A percentile compares a stretch with the other conserved stretches of the same genome.
These are phyloP conservation scores for Porphyridium purpureum DNA, from an alignment of 23 red algal species.

Conservation along the genomic window DNA sequence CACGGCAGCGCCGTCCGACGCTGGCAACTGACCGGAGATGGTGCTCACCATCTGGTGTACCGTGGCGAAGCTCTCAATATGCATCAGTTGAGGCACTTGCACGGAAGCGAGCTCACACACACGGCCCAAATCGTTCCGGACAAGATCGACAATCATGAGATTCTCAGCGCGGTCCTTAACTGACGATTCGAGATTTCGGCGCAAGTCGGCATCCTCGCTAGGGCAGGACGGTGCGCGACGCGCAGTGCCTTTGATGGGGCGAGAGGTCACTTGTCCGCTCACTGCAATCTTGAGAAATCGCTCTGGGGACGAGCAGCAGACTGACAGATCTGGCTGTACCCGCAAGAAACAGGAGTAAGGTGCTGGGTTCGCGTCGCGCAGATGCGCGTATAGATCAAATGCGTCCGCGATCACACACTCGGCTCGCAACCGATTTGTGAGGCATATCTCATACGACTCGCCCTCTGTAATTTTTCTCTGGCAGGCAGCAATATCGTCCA, in stretches of 20 bases:
- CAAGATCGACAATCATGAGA: slow-evolving; percentile 98
- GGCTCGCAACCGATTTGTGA: slow-evolving; percentile 64
- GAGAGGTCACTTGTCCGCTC: slow-evolving; percentile 47
- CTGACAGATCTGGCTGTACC: slow-evolving; percentile 15
- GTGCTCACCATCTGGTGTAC: slow-evolving; percentile 95
- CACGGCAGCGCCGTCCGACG: background rate
- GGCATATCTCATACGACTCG: slow-evolving; percentile 9
- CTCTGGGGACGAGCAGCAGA: slow-evolving; percentile 91
- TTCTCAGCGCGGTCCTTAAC: slow-evolving; percentile 92
- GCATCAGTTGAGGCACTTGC: slow-evolving; percentile 68
- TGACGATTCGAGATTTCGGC: slow-evolving; percentile 14
- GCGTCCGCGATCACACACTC: slow-evolving; percentile 12
- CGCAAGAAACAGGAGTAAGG: slow-evolving; percentile 71
- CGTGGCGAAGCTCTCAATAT: slow-evolving; percentile 70
- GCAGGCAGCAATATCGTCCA: background rate
- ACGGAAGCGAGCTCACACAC: slow-evolving; percentile 65
- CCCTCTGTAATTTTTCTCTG: background rate
- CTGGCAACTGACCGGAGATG: background rate
- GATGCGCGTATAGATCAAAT: slow-evolving; percentile 24
- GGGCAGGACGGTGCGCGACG: slow-evolving; percentile 16
- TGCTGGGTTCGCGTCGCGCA: slow-evolving; percentile 66
- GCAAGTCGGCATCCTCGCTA: slow-evolving; percentile 44
- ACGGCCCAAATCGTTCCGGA: slow-evolving; percentile 83
- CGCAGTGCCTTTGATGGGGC: slow-evolving; percentile 92
- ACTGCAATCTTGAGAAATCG: too few relatives aligned